phyloP scores from a whole-genome alignment of 108 stramenopile species.

The Epithemia pelagica region DNA sequence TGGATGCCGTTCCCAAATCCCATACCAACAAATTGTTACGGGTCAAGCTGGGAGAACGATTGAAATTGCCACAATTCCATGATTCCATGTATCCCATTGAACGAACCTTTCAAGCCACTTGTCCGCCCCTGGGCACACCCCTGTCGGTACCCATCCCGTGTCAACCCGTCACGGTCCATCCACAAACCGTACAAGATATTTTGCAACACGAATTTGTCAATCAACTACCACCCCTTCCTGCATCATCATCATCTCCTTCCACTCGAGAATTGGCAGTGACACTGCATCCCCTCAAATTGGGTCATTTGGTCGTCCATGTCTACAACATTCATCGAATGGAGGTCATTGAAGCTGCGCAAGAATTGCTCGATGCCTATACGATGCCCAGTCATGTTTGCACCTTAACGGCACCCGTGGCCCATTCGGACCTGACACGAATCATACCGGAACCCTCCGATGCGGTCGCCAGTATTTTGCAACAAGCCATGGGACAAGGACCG shows the following conservation, averaged over 20 bases:
- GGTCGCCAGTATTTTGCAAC: constrained; percentile 25
- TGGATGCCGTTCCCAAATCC: constrained; percentile 58
- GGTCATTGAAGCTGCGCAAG: constrained; percentile 22
- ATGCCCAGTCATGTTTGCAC: constrained; percentile 18
- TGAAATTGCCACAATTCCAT: constrained; percentile 34
- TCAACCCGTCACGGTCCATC: constrained; percentile 22
- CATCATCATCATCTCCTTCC: too few relatives aligned
- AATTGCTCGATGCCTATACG: constrained; percentile 24
- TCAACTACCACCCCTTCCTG: constrained; percentile 1
- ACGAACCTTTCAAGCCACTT: constrained; percentile 46
- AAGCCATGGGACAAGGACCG: constrained; percentile 9
- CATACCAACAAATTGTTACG: constrained; percentile 50
- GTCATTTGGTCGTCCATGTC: constrained; percentile 34
- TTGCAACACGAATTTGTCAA: constrained; percentile 16
- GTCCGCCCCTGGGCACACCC: constrained; percentile 45
- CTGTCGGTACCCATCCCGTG: constrained; percentile 36
- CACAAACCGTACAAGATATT: constrained; percentile 18
- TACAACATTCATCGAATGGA: constrained; percentile 22
- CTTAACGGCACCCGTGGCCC: background rate
- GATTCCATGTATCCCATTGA: constrained; percentile 41
- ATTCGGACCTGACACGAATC: background rate
- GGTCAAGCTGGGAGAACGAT: constrained; percentile 44
- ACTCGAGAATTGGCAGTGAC: constrained; percentile 5
- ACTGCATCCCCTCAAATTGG: constrained; percentile 29
- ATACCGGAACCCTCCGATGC: constrained; percentile 31